Percentiles rank a stretch among this genome's conserved stretches.
phyloP scores from a whole-genome alignment of 176 grass and related monocot species.

The Cenchrus purpureus region DNA sequence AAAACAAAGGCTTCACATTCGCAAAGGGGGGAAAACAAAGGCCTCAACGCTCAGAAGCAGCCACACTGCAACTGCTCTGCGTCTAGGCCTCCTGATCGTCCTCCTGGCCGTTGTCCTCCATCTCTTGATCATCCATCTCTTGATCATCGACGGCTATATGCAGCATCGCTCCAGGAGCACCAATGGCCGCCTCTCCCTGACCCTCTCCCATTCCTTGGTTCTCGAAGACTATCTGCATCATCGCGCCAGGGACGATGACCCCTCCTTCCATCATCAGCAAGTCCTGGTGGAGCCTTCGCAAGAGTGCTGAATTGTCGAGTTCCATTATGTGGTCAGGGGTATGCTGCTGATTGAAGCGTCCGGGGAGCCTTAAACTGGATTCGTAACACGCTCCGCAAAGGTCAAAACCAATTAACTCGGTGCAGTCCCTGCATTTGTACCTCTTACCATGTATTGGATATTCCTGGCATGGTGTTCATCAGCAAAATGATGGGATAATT shows the following conservation, averaged over 20 bases:
- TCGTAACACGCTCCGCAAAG: conserved; percentile 79
- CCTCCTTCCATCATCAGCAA: neutral
- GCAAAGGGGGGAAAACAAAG: neutral
- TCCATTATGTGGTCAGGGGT: conserved; percentile 85
- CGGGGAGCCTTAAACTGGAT: conserved; percentile 65
- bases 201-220: conserved; percentile 12
- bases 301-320: conserved; percentile 32
- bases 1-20: neutral
- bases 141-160: neutral
- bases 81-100: conserved; percentile 37
- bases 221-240: neutral
- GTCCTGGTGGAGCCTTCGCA: neutral
- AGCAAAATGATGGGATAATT: conserved; percentile 6
- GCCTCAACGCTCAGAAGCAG: neutral
- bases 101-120: conserved; percentile 44
- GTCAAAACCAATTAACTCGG: conserved; percentile 69
- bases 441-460: conserved; percentile 81
- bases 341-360: conserved; percentile 93
- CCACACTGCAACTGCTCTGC: neutral
- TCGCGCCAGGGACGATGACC: neutral
- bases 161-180: conserved; percentile 13
- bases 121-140: conserved; percentile 5
- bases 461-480: conserved; percentile 44
- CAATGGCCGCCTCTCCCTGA: conserved; percentile 11
- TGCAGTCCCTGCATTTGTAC: conserved; percentile 86